Evolutionary conservation across 2,329 filamentous ascomycete genomes (phyloP).

Genomic region (Penicillium sp.): DNA sequence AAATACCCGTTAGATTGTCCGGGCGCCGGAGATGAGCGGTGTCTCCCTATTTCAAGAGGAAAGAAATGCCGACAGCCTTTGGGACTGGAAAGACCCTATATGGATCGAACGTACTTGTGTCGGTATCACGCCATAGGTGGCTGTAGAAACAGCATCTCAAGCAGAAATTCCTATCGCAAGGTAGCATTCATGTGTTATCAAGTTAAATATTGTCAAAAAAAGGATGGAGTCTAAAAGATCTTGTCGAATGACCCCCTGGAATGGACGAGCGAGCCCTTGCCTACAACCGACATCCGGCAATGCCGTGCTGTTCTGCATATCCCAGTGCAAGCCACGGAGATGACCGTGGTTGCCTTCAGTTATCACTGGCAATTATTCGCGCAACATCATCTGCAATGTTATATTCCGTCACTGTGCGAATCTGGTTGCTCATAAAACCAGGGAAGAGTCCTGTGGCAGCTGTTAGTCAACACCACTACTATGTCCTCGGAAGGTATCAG

Average conservation of each 20-base stretch:
- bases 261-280: not conserved
- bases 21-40: not conserved
- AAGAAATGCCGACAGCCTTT: not conserved
- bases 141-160: not conserved
- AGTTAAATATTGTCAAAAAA: not conserved
- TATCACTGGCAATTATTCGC: not conserved
- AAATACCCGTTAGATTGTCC: not conserved
- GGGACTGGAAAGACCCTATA: not conserved
- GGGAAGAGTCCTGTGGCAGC: slow-evolving; percentile 25
- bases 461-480: not conserved
- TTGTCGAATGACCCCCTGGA: not conserved
- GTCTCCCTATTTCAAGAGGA: not conserved
- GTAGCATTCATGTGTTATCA: not conserved
- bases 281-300: not conserved
- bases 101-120: not conserved
- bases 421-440: slow-evolving; percentile 11
- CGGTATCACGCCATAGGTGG: not conserved
- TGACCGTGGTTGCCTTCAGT: not conserved
- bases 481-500: not conserved
- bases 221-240: not conserved
- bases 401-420: slow-evolving; percentile 13
- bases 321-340: not conserved
- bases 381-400: slow-evolving; percentile 17
- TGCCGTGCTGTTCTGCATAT: not conserved
- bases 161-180: not conserved